These are phyloP conservation scores for Blastobotrys serpentis DNA, from an alignment of 1,139 yeast genomes.

Conservation along the genomic window DNA sequence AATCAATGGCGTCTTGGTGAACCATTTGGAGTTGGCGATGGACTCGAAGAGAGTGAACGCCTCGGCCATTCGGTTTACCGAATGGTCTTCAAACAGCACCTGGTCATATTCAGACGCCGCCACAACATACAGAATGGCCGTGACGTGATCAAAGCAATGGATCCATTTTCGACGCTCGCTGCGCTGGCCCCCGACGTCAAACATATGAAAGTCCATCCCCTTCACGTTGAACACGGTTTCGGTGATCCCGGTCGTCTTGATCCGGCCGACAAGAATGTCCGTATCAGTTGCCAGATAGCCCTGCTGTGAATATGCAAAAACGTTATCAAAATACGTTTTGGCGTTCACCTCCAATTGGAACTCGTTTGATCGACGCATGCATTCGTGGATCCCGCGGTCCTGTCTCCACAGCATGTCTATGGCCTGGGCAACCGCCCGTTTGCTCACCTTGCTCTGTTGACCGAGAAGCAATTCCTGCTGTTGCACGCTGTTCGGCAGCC, in stretches of 20 bases:
- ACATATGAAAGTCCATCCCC: slow-evolving; percentile 66
- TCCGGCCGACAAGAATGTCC: slow-evolving; percentile 86
- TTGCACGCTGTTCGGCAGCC: slow-evolving; percentile 8
- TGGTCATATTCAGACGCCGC: slow-evolving; percentile 95
- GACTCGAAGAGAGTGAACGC: slow-evolving; percentile 81
- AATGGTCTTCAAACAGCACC: slow-evolving; percentile 81
- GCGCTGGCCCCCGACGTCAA: slow-evolving; percentile 98
- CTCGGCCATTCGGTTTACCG: slow-evolving; percentile 90
- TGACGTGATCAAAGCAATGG: slow-evolving; percentile 89
- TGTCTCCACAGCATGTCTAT: slow-evolving; percentile 62
- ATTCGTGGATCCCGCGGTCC: slow-evolving; percentile 64
- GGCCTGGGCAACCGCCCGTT: slow-evolving; percentile 62
- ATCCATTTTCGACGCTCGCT: slow-evolving; percentile 95
- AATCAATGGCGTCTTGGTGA: slow-evolving; percentile 80
- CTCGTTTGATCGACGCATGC: slow-evolving; percentile 64
- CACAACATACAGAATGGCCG: slow-evolving; percentile 85
- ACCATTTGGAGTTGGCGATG: slow-evolving; percentile 84
- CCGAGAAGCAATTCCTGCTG: too few species aligned
- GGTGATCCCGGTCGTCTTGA: slow-evolving; percentile 93
- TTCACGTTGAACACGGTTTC: slow-evolving; percentile 73
- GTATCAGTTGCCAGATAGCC: slow-evolving; percentile 70
- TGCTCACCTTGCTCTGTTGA: slow-evolving; percentile 33
- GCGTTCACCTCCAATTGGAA: slow-evolving; percentile 85
- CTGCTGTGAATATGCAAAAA: slow-evolving; percentile 60
- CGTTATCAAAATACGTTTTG: slow-evolving; percentile 70